Base-by-base conservation (phyloP, 2,329 filamentous ascomycete species). In the Sarocladiaceae sp. region DNA sequence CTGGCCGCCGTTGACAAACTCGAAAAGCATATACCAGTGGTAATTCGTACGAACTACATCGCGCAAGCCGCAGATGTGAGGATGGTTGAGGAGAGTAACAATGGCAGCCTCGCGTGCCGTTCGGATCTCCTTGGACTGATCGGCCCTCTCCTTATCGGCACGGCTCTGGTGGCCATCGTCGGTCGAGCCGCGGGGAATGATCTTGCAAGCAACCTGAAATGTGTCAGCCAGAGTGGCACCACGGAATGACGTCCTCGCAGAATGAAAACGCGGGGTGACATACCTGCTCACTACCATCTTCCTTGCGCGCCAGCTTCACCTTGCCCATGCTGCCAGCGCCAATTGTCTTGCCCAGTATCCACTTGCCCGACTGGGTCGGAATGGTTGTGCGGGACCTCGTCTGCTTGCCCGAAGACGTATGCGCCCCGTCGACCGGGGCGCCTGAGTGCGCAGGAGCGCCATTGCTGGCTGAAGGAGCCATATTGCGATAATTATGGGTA, bases 11-110 rank as follows among this genome's bases (percentile, higher is more conserved):
- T 98, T 96, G 65, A 98, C 93, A 63, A 93, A 96, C 68, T 98
- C 93, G 60, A 95, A 98, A 43, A 98, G 81, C 93, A 98, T 98
- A 67, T 98, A 98, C 93, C 93, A 98, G 66, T 98, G 93, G 62
- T 96, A 93, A 58, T 93, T 91, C 42, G 93, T 97, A 47, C 90
- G 84, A 46, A 97, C 85, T 20, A 96, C 89, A 67, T 98, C 93
- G 52, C 89, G 82, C 76, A 98, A 86, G 47, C 87, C 89, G 62
- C 93, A 97, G 47, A 98, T 94, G 60, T 95, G 94, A 12, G 91
- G 93, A 58, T 97, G 93, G 58, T 89, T 88, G 46, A 96, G 78
- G 39, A 98, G 80, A 20, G 88, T 95, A 50, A 96, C 91, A 58
- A 98, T 97, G 53, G 93, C 93, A 33, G 93, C 91, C 64, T 98